Evolutionary conservation across 768 basidiomycete species (phyloP), one percentile per base, ranked within the genome.

Genomic region (Neoboletus magnificus): DNA sequence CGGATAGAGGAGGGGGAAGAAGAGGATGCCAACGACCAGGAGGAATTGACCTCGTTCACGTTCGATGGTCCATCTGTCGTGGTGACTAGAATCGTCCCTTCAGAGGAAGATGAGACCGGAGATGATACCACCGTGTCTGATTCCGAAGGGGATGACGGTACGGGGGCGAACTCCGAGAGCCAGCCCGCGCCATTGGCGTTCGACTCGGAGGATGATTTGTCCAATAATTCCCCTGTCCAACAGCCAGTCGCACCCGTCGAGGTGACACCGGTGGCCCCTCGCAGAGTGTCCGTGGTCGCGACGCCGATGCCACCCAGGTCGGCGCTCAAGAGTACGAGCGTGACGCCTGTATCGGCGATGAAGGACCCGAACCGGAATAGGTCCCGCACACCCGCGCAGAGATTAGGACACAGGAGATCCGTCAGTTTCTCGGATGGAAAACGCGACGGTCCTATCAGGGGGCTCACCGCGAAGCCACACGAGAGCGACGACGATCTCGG

Each of bases 341-440:
- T 68, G 40, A 87, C 86, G 18, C 86, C 86, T 5, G 63, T 73
- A 2, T 84, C 88, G 12, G 84, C 74, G 11, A 64, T 87, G 70
- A 85, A 82, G 64, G 78, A 80, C 62, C 69, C 77, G 22, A 78
- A 66, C 63, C 77, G 78, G 30, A 65, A 71, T n/a, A 74, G 73
- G 48, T 73, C 80, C 60, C 77, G 77, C 56, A 89, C 83, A 18
- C 87, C 86, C n/a, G 70, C 78, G 37, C 76, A 76, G 46, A 73
- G 66, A 50, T 60, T 71, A 16, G 71, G 73, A 13, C 83, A 86
- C 61, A 82, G 86, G n/a, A 81, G 93, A 37, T 93, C 90, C 41
- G 96, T 99, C 54, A 96, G 93, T 70, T 99, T 99, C 74, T 97
- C 94, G 25, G 97, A 99, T 67, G 97, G 97, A 6, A 89, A 86